Evolutionary conservation across 192 early-diverging fungal species (phyloP).

Genomic region (Podila epicladia): DNA sequence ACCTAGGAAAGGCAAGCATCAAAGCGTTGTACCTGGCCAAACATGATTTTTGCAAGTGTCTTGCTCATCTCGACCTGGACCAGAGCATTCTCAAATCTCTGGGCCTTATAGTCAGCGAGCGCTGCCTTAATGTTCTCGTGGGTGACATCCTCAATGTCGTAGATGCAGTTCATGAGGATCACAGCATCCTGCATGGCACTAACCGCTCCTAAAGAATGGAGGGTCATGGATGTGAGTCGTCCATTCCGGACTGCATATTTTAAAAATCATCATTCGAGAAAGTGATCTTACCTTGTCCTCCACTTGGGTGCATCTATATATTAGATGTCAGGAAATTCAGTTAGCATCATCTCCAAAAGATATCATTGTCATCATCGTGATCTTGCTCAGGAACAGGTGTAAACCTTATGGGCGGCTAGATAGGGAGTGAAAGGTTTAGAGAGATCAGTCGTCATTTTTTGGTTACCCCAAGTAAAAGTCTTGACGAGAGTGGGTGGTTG

Average conservation of each 20-base stretch:
- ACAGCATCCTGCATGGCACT: slow-evolving; percentile 34
- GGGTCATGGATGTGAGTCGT: no score
- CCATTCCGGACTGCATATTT: no score
- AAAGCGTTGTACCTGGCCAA: neutral
- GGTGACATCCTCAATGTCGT: slow-evolving; percentile 8
- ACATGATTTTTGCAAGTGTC: neutral
- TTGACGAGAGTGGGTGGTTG: no score
- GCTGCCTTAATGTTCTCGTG: slow-evolving; percentile 14
- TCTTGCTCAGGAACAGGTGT: neutral
- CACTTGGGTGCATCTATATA: slow-evolving; percentile 1
- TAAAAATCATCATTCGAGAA: no score
- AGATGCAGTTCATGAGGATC: slow-evolving; percentile 13
- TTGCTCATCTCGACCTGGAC: neutral
- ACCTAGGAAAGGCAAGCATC: neutral
- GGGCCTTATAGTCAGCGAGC: neutral
- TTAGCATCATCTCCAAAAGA: neutral
- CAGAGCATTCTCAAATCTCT: neutral
- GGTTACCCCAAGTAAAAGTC: no score
- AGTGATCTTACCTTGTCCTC: neutral
- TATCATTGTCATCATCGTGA: neutral
- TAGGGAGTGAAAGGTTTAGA: no score
- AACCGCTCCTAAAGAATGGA: slow-evolving; percentile 5
- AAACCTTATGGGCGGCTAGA: neutral
- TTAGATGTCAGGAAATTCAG: neutral
- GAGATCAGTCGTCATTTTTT: no score